These are phyloP conservation scores for Neofusicoccum sp. DNA, from an alignment of 2,329 filamentous ascomycete genomes.

Conservation along the genomic window DNA sequence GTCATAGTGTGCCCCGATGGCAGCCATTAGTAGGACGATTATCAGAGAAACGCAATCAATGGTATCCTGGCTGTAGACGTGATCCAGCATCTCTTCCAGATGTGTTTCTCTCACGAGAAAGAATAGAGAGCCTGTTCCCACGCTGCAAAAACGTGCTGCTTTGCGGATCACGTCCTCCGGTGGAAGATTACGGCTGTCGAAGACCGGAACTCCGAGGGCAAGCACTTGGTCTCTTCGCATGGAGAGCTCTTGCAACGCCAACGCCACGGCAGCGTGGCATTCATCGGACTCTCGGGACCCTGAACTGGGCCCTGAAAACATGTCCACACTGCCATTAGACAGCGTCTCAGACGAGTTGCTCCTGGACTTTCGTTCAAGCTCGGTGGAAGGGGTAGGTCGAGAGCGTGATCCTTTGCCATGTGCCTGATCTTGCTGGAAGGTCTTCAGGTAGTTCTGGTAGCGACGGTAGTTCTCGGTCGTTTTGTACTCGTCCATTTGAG, in stretches of 20 bases:
- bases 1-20: slow-evolving; percentile 39
- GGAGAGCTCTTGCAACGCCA: slow-evolving; percentile 36
- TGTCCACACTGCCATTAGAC: neutral
- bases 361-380: neutral
- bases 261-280: slow-evolving; percentile 35
- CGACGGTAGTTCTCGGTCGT: slow-evolving; percentile 37
- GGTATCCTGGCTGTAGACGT: slow-evolving; percentile 31
- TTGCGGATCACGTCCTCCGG: slow-evolving; percentile 29
- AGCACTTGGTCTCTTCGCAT: slow-evolving; percentile 33
- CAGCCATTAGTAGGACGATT: slow-evolving; percentile 36
- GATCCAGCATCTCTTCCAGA: slow-evolving; percentile 34
- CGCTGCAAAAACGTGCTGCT: slow-evolving; percentile 35
- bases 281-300: slow-evolving; percentile 27
- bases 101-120: slow-evolving; percentile 36
- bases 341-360: slow-evolving; percentile 5
- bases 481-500: slow-evolving; percentile 41
- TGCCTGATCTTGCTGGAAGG: slow-evolving; percentile 31
- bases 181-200: slow-evolving; percentile 30
- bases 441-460: slow-evolving; percentile 36
- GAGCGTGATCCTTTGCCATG: neutral
- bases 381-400: neutral
- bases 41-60: slow-evolving; percentile 35
- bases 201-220: slow-evolving; percentile 25
- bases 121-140: slow-evolving; percentile 35
- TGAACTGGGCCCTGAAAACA: slow-evolving; percentile 26